Evolutionary conservation across 148 eudicot genomes (phyloP).

Genomic region (Rhododendron simsii): DNA sequence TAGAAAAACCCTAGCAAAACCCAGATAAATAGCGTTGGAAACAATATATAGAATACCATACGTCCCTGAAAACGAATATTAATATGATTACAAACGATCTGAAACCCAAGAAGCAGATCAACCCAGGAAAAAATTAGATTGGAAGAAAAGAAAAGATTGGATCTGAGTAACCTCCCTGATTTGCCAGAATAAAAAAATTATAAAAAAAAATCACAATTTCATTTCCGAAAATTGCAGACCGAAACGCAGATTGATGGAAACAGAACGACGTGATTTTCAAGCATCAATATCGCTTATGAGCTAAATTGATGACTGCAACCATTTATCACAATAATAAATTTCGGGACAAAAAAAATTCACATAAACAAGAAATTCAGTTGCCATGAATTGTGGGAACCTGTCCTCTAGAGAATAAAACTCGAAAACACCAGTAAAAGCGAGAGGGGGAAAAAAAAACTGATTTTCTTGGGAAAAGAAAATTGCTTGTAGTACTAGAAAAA

Average conservation of each 20-base stretch:
- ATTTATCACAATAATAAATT: not conserved
- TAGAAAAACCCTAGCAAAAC: constrained; percentile 13
- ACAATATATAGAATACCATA: not conserved
- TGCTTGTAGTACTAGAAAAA: not conserved
- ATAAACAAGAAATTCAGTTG: not conserved
- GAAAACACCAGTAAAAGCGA: not conserved
- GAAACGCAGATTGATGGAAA: constrained; percentile 22
- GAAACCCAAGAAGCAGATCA: constrained; percentile 8
- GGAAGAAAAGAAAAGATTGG: not conserved
- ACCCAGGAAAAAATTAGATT: not conserved
- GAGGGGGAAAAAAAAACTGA: not conserved
- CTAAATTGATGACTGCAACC: not conserved
- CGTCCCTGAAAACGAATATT: not conserved
- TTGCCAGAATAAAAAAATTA: not conserved
- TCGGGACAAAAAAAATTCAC: not conserved
- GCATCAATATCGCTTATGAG: not conserved
- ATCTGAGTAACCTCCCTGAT: constrained; percentile 8
- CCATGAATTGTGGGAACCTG: not conserved
- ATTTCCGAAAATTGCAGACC: not conserved
- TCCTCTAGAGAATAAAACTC: not conserved
- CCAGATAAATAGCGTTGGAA: constrained; percentile 3
- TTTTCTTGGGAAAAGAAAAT: not conserved
- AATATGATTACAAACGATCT: constrained; percentile 6
- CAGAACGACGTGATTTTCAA: not conserved
- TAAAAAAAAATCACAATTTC: not conserved